Evolutionary conservation across 1,139 yeast genomes (phyloP), one percentile per base, ranked within the genome.

Genomic region (Yamadazyma blattariae): DNA sequence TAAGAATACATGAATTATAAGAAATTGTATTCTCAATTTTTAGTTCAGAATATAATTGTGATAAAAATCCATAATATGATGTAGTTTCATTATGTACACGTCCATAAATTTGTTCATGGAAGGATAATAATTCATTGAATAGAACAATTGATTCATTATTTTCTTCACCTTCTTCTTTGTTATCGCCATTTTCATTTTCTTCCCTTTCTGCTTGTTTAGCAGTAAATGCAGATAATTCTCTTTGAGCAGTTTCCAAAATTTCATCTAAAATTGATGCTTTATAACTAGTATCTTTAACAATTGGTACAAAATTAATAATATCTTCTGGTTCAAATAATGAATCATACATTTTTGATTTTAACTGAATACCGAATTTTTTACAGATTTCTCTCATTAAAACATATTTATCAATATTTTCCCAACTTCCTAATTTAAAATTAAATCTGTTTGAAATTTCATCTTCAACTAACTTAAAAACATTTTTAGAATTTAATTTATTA

Each of bases 31-130:
- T 61, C 30, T 63, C 59, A 48, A 73, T 63, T 9, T 81, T 80
- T 32, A 80, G 56, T 41, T 82, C 88, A 42, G 79, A 75, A 61
- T 80, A 84, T 17, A 79, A 61, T 46, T 82, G 79, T 10, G 95
- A 81, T 31, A 87, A 67, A 22, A 76, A 67, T 29, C 78, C 66
- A 54, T 82, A 85, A 29, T 82, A 79, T 37, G 74, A 76, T 14
- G 92, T 89, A 27, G 92, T 86, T 48, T 83, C 89, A 9, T 83
- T 75, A 52, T 89, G 95, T 23, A 92, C 74, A 29, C 74, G 61
- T 16, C 97, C 97, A 50, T 86, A 86, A 22, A 87, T 79, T 54
- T 89, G 96, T 56, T 90, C 96, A 47, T 79, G 79, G 38, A 88
- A 71, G 5, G 82, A 65, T 32, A 87, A 64, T 30, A 94, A 72